phyloP scores from a whole-genome alignment of 208 protist species.

The Trypanosoma cruzi region DNA sequence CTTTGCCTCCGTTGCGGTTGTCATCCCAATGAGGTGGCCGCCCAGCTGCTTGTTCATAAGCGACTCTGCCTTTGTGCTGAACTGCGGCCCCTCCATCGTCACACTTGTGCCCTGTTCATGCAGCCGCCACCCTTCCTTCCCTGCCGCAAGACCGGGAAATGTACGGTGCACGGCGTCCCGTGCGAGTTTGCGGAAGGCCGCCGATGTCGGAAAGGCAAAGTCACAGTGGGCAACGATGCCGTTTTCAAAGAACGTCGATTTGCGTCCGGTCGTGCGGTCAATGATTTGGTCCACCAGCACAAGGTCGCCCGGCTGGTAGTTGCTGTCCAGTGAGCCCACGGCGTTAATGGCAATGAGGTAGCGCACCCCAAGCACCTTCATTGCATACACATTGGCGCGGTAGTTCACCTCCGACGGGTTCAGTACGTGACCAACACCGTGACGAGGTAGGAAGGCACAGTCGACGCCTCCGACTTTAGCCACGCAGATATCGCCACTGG shows the following conservation, averaged over 20 bases:
- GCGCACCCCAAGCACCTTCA: slow-evolving; percentile 87
- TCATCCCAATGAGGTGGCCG: slow-evolving; percentile 94
- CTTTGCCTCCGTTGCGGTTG: slow-evolving; percentile 86
- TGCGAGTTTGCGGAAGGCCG: slow-evolving; percentile 38
- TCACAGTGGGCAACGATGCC: slow-evolving; percentile 83
- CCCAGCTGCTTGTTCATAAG: slow-evolving; percentile 77
- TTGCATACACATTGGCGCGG: slow-evolving; percentile 91
- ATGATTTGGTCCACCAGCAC: slow-evolving; percentile 91
- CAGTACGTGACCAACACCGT: slow-evolving; percentile 77
- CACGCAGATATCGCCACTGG: slow-evolving; percentile 67
- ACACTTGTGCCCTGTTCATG: slow-evolving; percentile 73
- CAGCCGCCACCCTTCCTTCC: slow-evolving; percentile 38
- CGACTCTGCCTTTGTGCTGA: slow-evolving; percentile 89
- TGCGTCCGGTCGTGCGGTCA: slow-evolving; percentile 74
- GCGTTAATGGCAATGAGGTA: slow-evolving; percentile 89
- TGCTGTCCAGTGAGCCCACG: slow-evolving; percentile 80
- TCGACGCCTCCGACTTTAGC: slow-evolving; percentile 51
- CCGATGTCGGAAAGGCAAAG: slow-evolving; percentile 83
- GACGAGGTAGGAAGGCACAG: slow-evolving; percentile 90
- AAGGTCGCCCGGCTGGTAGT: slow-evolving; percentile 83
- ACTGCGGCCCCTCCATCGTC: slow-evolving; percentile 93
- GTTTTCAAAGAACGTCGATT: slow-evolving; percentile 85
- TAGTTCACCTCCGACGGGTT: slow-evolving; percentile 90
- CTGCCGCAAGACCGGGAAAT: slow-evolving; percentile 33
- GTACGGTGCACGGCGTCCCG: slow-evolving; percentile 36